A percentile compares a stretch with the other conserved stretches of the same genome.
Conservation (phyloP, 352 stramenopile genomes). For the Globisporangium paddicum region DNA sequence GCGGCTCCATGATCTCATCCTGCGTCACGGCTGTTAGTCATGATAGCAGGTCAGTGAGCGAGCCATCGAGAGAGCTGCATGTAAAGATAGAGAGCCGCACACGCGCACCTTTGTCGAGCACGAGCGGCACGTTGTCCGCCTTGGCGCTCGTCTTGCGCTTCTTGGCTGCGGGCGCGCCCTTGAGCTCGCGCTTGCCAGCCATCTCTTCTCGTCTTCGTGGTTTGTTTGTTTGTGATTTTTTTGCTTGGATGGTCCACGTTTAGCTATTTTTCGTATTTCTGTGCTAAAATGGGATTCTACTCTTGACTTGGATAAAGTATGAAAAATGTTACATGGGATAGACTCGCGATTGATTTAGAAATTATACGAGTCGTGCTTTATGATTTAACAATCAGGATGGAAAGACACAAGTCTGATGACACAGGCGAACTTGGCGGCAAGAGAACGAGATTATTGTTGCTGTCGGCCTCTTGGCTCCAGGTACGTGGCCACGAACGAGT, state of each 20-base stretch:
- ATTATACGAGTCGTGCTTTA: too few relatives aligned
- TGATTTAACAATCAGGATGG: too few relatives aligned
- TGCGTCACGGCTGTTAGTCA: conserved; percentile 20
- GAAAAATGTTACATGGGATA: too few relatives aligned
- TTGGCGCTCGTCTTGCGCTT: conserved; percentile 44
- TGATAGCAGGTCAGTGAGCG: neutral
- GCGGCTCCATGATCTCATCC: conserved; percentile 54
- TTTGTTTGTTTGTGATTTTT: neutral
- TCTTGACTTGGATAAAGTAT: too few relatives aligned
- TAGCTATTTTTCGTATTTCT: too few relatives aligned
- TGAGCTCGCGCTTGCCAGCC: conserved; percentile 28
- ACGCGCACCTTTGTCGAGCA: conserved; percentile 24
- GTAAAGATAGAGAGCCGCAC: neutral
- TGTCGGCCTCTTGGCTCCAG: too few relatives aligned
- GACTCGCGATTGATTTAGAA: too few relatives aligned
- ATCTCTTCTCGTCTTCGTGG: conserved; percentile 15
- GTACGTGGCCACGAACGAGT: conserved; percentile 10
- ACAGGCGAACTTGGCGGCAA: too few relatives aligned
- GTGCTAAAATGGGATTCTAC: too few relatives aligned
- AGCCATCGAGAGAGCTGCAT: neutral
- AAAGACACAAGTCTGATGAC: too few relatives aligned
- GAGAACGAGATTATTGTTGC: too few relatives aligned
- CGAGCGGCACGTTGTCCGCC: conserved; percentile 30
- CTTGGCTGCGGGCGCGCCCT: conserved; percentile 28
- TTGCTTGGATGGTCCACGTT: too few relatives aligned